These are phyloP conservation scores for Epichloe uncinata DNA, from an alignment of 2,329 filamentous ascomycete species.

Conservation along the genomic window DNA sequence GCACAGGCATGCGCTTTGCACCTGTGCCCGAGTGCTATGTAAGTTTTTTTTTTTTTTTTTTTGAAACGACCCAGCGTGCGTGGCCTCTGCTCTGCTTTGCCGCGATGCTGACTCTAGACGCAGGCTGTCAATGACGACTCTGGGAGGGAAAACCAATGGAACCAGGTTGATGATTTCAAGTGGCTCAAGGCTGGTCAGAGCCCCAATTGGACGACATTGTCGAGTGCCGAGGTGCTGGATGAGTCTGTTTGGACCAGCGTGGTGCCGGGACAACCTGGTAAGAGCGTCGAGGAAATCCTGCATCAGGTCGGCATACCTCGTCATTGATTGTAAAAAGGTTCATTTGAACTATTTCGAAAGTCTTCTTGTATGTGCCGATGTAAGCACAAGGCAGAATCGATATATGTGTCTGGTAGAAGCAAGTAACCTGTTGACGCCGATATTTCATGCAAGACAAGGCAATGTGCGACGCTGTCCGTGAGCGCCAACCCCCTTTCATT, in stretches of 20 bases:
- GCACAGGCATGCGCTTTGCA: slow-evolving; percentile 63
- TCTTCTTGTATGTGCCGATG: neutral
- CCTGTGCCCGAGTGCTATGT: slow-evolving; percentile 59
- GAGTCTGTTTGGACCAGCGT: slow-evolving; percentile 56
- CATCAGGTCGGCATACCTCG: slow-evolving; percentile 30
- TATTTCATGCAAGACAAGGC: neutral
- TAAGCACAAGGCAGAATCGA: neutral
- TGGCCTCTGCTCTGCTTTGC: neutral
- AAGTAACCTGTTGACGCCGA: neutral
- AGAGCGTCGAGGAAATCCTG: slow-evolving; percentile 53
- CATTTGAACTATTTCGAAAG: neutral
- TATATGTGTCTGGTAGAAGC: neutral
- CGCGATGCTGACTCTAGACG: neutral
- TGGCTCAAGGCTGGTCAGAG: slow-evolving; percentile 81
- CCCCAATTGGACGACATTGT: slow-evolving; percentile 72
- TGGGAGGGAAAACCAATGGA: slow-evolving; percentile 55
- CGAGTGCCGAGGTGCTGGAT: slow-evolving; percentile 42
- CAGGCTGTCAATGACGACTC: slow-evolving; percentile 17
- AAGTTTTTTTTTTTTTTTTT: too few species aligned
- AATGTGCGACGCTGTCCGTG: neutral
- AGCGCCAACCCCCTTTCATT: neutral
- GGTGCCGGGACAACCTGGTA: slow-evolving; percentile 48
- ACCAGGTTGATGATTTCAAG: slow-evolving; percentile 92
- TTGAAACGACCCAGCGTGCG: neutral
- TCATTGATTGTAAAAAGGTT: neutral